Percentiles rank a stretch among this genome's conserved stretches.
These are phyloP conservation scores for Didymella lethalis DNA, from an alignment of 2,329 filamentous ascomycete genomes.

Conservation along the genomic window DNA sequence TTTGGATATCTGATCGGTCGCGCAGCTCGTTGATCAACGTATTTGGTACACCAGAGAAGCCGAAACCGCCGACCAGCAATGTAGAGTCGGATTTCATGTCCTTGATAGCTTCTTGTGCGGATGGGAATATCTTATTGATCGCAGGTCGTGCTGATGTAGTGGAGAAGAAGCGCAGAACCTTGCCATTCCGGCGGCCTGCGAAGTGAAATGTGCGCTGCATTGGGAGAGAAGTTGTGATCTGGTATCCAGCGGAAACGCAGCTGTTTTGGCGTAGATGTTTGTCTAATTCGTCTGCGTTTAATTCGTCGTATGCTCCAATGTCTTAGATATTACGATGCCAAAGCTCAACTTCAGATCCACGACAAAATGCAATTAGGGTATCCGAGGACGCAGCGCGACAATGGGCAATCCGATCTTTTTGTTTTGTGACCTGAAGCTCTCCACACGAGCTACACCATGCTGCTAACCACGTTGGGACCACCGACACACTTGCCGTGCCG, in stretches of 20 bases:
- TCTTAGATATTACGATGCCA: background rate
- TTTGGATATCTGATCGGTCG: slow-evolving; percentile 45
- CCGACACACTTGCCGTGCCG: slow-evolving; percentile 47
- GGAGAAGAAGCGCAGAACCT: slow-evolving; percentile 47
- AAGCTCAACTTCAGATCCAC: slow-evolving; percentile 5
- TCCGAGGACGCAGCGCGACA: slow-evolving; percentile 13
- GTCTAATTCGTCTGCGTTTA: background rate
- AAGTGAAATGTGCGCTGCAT: slow-evolving; percentile 49
- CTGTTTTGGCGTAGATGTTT: background rate
- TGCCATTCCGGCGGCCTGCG: slow-evolving; percentile 42
- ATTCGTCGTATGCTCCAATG: background rate
- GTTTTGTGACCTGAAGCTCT: slow-evolving; percentile 38
- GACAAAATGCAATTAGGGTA: slow-evolving; percentile 4
- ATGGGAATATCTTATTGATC: slow-evolving; percentile 52
- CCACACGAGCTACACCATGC: slow-evolving; percentile 43
- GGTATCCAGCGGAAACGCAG: background rate
- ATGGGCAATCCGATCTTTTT: slow-evolving; percentile 30
- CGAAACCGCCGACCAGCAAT: slow-evolving; percentile 50
- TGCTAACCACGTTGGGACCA: slow-evolving; percentile 34
- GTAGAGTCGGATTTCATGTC: slow-evolving; percentile 51
- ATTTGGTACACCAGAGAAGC: slow-evolving; percentile 51
- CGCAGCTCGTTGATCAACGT: slow-evolving; percentile 52
- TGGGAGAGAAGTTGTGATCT: slow-evolving; percentile 14
- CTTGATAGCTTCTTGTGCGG: slow-evolving; percentile 49
- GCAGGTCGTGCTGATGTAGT: slow-evolving; percentile 41